These are phyloP conservation scores for Clarireedia hainanense DNA, from an alignment of 2,329 filamentous ascomycete species.

Conservation along the genomic window DNA sequence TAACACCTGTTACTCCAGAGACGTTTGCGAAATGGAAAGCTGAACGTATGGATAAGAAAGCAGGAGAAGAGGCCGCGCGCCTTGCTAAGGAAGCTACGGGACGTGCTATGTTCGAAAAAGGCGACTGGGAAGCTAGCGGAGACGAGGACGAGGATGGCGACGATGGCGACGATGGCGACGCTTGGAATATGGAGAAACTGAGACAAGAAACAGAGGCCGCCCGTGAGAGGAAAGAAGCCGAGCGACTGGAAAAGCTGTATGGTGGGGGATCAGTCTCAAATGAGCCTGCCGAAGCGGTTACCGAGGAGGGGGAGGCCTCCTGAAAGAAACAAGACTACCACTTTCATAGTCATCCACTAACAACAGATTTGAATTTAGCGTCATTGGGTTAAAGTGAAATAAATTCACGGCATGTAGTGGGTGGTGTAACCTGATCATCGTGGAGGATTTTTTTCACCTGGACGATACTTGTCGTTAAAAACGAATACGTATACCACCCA, in stretches of 20 bases:
- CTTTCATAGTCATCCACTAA: not conserved
- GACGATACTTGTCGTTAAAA: too few relatives aligned
- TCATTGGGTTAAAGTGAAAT: constrained; percentile 14
- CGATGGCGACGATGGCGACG: constrained; percentile 36
- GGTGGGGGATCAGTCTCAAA: constrained; percentile 13
- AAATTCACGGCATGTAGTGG: not conserved
- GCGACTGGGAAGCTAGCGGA: constrained; percentile 73
- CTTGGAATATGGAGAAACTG: constrained; percentile 77
- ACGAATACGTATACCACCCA: too few relatives aligned
- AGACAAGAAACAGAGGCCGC: constrained; percentile 77
- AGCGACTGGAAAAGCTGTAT: constrained; percentile 39
- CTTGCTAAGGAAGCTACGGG: constrained; percentile 94
- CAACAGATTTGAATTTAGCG: constrained; percentile 18
- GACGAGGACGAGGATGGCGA: constrained; percentile 44
- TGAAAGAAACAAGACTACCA: constrained; percentile 9
- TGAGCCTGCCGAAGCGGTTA: constrained; percentile 2
- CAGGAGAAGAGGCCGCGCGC: constrained; percentile 82
- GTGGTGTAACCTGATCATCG: too few relatives aligned
- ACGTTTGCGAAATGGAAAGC: constrained; percentile 96
- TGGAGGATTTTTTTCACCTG: not conserved
- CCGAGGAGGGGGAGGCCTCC: constrained; percentile 18
- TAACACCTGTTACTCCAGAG: constrained; percentile 91
- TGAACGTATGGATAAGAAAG: constrained; percentile 89
- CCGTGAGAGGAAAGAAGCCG: constrained; percentile 68
- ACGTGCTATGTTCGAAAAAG: constrained; percentile 90